These are phyloP conservation scores for Tylopilus sp. DNA, from an alignment of 768 basidiomycete species.

Conservation along the genomic window DNA sequence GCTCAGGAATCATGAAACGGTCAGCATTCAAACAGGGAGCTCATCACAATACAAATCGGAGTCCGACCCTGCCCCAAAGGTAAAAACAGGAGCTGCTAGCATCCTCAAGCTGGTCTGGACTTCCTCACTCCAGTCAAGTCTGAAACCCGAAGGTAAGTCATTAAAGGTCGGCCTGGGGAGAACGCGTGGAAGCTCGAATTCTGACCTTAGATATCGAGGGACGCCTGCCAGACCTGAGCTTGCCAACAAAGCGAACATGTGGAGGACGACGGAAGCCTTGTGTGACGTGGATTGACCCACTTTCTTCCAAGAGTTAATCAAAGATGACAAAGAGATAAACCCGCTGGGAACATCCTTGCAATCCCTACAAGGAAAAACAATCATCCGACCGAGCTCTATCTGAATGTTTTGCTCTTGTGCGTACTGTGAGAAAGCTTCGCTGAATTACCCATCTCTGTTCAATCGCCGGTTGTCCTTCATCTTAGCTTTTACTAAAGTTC, in stretches of 20 bases:
- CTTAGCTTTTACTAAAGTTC: constrained; percentile 12
- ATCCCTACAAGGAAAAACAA: constrained; percentile 3
- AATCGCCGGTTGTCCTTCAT: constrained; percentile 12
- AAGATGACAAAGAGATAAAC: constrained; percentile 10
- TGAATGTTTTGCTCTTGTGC: constrained; percentile 1
- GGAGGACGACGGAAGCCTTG: no score
- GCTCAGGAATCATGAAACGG: constrained; percentile 5
- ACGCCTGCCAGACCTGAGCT: no score
- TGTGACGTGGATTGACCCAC: no score
- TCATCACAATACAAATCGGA: constrained; percentile 1
- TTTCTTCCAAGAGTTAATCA: not conserved
- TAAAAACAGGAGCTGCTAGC: not conserved
- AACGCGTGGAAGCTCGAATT: not conserved
- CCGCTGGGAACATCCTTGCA: constrained; percentile 6
- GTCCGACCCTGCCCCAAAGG: not conserved
- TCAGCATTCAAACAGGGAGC: not conserved
- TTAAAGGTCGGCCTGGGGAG: not conserved
- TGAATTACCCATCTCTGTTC: constrained; percentile 12
- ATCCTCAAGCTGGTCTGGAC: no score
- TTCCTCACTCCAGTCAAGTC: not conserved
- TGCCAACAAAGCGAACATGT: no score
- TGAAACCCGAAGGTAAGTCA: not conserved
- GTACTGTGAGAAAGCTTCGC: constrained; percentile 23
- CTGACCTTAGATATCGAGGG: not conserved
- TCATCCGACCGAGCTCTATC: constrained; percentile 16